Evolutionary conservation across 2,329 filamentous ascomycete genomes (phyloP), one percentile per base, ranked within the genome.

Genomic region (Teratosphaeria nubilosa): DNA sequence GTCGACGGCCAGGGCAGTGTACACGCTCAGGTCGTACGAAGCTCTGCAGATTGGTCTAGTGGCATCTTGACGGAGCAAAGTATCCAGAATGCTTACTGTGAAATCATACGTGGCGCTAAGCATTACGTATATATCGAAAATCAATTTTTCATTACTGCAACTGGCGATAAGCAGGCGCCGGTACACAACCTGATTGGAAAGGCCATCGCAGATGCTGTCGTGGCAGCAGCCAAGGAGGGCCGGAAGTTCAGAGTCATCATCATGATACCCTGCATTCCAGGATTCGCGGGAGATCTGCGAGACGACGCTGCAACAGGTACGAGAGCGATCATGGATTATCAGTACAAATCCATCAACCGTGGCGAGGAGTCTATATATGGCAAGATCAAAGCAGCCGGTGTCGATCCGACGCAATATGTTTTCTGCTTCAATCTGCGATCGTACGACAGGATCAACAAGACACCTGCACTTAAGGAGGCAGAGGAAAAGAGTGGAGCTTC

Each of bases 41-140:
- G 90, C 58, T 95, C 90, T 62, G 84, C 84, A 51, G 92, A 96
- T 72, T 97, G 92, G 92, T 95, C 89, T 16, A 95, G 88, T 69
- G 92, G 92, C 3, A 94, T 96, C 60, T 73, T 95, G 50, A 85
- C 80, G 0, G 91, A 95, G 60, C 86, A 90, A 65, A 91, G 86
- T 54, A 95, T 95, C 59, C 89, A 94, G 65, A 95, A 90, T 66
- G 90, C 91, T 0, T 95, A 95, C 70, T 80, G 79, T 59, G 90
- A 96, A 62, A 77, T 95, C 31, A 97, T 97, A 66, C 80, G 86
- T 55, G 90, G 89, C 55, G 92, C 92, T 0, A 78, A 96, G 73
- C 92, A 97, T 70, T 96, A 85, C 65, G 87, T 99, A 25, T 99
- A 97, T 76, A 96, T 99, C 60, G 94, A 99, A 73, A 97, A 97